phyloP scores from a whole-genome alignment of 2,329 filamentous ascomycete species.

The Sporothrix pallida region DNA sequence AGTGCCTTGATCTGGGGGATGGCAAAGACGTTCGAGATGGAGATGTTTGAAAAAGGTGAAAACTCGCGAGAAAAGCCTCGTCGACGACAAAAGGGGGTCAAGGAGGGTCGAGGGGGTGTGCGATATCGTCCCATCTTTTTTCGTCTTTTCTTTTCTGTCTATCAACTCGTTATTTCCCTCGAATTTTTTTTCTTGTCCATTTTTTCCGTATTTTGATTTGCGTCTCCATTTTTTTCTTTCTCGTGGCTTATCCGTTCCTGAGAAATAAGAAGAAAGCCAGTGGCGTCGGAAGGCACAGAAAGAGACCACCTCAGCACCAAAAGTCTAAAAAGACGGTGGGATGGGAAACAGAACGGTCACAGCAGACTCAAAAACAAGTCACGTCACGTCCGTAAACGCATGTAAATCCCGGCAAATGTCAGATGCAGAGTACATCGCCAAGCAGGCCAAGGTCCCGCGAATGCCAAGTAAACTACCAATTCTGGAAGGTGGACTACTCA shows the following conservation, averaged over 20 bases:
- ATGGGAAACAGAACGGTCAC: conserved; percentile 20
- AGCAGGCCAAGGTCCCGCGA: conserved; percentile 2
- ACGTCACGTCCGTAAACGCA: conserved; percentile 13
- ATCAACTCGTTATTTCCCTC: background rate
- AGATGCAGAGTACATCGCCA: conserved; percentile 11
- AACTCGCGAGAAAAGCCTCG: conserved; percentile 27
- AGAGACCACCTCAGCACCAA: too few species aligned
- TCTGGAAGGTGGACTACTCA: too few species aligned
- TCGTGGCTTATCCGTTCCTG: background rate
- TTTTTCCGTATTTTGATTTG: conserved; percentile 12
- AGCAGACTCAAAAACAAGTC: background rate
- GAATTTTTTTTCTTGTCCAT: background rate
- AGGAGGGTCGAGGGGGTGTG: background rate
- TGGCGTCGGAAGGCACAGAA: background rate
- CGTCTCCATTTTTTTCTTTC: conserved; percentile 24
- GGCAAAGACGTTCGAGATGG: conserved; percentile 5
- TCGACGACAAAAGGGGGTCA: background rate
- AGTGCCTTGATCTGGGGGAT: background rate
- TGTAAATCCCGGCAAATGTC: background rate
- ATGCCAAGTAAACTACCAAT: background rate
- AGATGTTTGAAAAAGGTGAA: conserved; percentile 26
- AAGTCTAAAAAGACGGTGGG: background rate
- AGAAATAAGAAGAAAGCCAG: too few species aligned
- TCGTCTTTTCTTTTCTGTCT: too few species aligned
- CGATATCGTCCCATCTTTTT: background rate